Percentiles rank a stretch among this genome's conserved stretches.
Conservation (phyloP, 2,329 filamentous ascomycete genomes). For the Ascochyta rabiei region DNA sequence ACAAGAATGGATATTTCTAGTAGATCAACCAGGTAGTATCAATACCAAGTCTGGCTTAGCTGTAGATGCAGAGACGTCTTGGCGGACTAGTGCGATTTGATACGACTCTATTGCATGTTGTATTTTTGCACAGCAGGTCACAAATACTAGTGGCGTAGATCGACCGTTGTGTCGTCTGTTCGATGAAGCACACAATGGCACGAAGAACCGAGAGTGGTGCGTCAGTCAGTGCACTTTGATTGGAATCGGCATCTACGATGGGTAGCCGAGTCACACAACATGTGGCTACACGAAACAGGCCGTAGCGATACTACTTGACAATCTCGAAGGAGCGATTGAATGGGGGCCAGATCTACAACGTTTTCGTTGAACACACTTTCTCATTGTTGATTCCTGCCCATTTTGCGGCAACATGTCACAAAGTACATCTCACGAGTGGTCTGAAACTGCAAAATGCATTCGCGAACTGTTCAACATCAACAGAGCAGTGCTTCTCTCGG, state of each 20-base stretch:
- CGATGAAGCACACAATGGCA: background rate
- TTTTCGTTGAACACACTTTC: conserved; percentile 2
- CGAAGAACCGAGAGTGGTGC: background rate
- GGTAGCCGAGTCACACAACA: background rate
- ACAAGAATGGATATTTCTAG: background rate
- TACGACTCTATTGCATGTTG: background rate
- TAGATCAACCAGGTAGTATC: background rate
- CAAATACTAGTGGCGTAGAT: background rate
- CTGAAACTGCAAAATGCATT: background rate
- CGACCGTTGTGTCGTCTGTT: background rate
- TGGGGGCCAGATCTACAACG: background rate
- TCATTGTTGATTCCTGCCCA: conserved; percentile 1
- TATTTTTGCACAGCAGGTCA: background rate
- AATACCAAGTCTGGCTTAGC: background rate
- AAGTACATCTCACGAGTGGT: background rate
- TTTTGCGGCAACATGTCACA: conserved; percentile 1
- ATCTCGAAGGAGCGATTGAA: background rate
- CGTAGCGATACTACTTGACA: background rate
- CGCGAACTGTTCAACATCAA: background rate
- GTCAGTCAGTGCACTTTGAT: background rate
- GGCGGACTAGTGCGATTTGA: background rate
- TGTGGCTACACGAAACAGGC: background rate
- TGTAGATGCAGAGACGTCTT: background rate
- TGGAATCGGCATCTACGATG: background rate
- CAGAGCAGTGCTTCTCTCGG: background rate